phyloP scores from a whole-genome alignment of 768 basidiomycete genomes.

The Lentinula sp. region DNA sequence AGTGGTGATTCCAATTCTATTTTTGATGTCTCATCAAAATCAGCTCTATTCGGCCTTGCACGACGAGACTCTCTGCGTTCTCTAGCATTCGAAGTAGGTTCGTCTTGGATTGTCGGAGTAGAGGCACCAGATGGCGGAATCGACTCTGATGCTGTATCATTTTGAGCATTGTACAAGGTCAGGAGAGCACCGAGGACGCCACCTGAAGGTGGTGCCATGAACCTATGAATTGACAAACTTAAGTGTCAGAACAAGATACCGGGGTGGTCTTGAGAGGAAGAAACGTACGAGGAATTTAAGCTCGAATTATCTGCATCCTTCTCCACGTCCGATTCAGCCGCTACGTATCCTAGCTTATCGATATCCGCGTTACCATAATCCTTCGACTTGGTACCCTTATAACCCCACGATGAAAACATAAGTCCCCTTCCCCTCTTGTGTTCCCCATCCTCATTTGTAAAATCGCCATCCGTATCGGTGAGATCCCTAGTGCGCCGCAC shows the following conservation, averaged over 20 bases:
- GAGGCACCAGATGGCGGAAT: background rate
- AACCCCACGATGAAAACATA: background rate
- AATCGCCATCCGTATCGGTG: background rate
- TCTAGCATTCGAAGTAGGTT: background rate
- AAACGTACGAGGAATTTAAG: background rate
- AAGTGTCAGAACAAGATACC: background rate
- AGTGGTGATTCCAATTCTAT: background rate
- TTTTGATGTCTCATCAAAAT: background rate
- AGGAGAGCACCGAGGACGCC: slow-evolving; percentile 7
- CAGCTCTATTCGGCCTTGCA: background rate
- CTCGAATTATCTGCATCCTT: background rate
- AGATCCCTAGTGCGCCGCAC: background rate
- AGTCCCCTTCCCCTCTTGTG: background rate
- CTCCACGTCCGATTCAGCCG: background rate
- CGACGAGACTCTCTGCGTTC: background rate
- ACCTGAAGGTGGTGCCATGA: background rate
- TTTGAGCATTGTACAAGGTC: slow-evolving; percentile 1
- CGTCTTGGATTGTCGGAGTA: background rate
- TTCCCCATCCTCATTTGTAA: background rate
- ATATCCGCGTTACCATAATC: slow-evolving; percentile 4
- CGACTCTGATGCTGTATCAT: background rate
- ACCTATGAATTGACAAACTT: background rate
- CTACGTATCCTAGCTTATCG: background rate
- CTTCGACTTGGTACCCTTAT: background rate
- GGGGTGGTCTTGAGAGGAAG: background rate